A percentile compares a stretch with the other conserved stretches of the same genome.
These are phyloP conservation scores for Powellomyces hirtus DNA, from an alignment of 192 early-diverging fungal genomes.

Conservation along the genomic window DNA sequence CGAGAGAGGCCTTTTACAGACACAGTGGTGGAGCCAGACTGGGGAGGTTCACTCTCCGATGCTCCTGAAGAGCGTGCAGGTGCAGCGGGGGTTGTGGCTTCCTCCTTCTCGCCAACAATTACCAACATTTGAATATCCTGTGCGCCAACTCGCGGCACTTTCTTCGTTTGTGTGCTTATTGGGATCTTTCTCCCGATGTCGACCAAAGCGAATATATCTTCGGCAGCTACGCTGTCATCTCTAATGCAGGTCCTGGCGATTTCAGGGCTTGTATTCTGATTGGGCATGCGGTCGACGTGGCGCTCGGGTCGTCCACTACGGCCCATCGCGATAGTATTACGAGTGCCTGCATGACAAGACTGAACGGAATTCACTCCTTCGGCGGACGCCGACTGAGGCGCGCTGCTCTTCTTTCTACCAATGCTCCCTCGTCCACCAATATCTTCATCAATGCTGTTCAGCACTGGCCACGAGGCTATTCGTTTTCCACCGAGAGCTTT, in stretches of 20 bases:
- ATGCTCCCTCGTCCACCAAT: neutral
- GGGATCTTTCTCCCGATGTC: neutral
- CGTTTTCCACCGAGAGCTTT: neutral
- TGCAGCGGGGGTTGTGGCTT: too few relatives aligned
- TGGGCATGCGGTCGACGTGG: neutral
- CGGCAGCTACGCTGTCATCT: neutral
- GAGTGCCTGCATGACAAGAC: too few relatives aligned
- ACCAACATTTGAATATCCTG: neutral
- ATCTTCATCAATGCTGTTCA: neutral
- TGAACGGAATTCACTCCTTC: neutral
- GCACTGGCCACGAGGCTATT: neutral
- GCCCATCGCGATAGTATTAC: too few relatives aligned
- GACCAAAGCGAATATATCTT: conserved; percentile 10
- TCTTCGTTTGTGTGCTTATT: neutral
- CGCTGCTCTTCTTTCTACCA: neutral
- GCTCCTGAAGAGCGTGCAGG: too few relatives aligned
- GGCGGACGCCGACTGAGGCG: neutral
- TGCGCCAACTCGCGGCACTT: neutral
- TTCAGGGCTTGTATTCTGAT: neutral
- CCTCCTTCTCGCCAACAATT: neutral
- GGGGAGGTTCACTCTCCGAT: too few relatives aligned
- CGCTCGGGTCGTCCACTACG: neutral
- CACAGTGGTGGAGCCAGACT: too few relatives aligned
- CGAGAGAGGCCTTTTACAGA: too few relatives aligned
- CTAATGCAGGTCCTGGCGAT: neutral